phyloP scores from a whole-genome alignment of 1,284 basidiomycete genomes.

The Cutaneotrichosporon dermatis region DNA sequence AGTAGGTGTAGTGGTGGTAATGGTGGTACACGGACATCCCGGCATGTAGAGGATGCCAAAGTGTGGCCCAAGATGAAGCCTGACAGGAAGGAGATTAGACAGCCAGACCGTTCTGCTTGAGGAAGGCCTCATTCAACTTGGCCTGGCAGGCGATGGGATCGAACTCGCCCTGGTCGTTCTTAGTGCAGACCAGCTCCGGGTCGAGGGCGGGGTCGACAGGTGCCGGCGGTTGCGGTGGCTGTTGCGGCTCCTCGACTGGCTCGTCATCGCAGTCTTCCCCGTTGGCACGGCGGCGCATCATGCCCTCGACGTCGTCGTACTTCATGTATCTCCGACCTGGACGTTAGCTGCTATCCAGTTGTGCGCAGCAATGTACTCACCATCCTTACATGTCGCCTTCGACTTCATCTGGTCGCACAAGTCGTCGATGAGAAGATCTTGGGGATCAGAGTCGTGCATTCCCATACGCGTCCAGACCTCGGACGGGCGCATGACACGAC shows the following conservation, averaged over 20 bases:
- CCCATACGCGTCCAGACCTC: constrained; percentile 43
- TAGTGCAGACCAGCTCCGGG: constrained; percentile 3
- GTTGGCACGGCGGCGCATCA: background rate
- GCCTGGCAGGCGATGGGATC: constrained; percentile 20
- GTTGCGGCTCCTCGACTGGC: background rate
- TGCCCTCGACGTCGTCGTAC: constrained; percentile 16
- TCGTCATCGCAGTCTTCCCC: background rate
- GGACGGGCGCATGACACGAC: constrained; percentile 38
- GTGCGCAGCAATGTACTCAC: constrained; percentile 21
- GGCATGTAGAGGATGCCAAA: too few species aligned
- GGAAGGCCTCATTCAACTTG: constrained; percentile 14
- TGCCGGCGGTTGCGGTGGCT: too few species aligned
- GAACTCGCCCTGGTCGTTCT: constrained; percentile 5
- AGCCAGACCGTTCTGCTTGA: constrained; percentile 10
- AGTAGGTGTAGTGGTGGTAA: too few species aligned
- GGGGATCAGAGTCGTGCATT: constrained; percentile 25
- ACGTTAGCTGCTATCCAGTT: background rate
- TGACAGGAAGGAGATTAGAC: background rate
- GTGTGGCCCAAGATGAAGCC: too few species aligned
- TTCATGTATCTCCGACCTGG: constrained; percentile 15
- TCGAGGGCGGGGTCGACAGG: background rate
- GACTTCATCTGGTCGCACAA: constrained; percentile 45
- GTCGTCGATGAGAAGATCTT: constrained; percentile 47
- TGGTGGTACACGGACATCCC: too few species aligned
- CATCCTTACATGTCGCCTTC: constrained; percentile 46